Evolutionary conservation across 2,329 filamentous ascomycete species (phyloP).

Genomic region (Chrysosporium queenslandicum): DNA sequence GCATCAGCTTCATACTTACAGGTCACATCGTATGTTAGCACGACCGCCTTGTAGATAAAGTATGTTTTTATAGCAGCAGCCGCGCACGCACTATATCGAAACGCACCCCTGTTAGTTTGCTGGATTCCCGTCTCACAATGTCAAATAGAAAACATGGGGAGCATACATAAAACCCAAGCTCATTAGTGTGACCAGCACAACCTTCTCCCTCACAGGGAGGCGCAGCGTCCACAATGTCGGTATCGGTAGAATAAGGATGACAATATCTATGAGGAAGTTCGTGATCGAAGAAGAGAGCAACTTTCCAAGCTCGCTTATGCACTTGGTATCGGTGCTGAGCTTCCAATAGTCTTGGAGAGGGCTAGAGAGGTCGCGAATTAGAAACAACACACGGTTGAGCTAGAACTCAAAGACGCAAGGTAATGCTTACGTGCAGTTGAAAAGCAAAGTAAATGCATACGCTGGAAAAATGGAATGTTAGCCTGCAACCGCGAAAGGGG

Average conservation of each 20-base stretch:
- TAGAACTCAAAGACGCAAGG: neutral
- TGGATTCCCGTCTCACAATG: no score
- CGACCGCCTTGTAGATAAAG: slow-evolving; percentile 13
- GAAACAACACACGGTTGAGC: neutral
- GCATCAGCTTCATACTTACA: slow-evolving; percentile 14
- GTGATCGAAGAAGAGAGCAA: slow-evolving; percentile 14
- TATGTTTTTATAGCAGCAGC: slow-evolving; percentile 16
- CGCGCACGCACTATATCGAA: slow-evolving; percentile 13
- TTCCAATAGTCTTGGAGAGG: slow-evolving; percentile 16
- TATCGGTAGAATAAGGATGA: slow-evolving; percentile 16
- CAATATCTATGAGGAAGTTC: slow-evolving; percentile 17
- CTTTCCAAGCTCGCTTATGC: slow-evolving; percentile 13
- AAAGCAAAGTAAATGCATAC: slow-evolving; percentile 14
- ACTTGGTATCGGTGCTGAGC: slow-evolving; percentile 4
- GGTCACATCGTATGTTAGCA: slow-evolving; percentile 18
- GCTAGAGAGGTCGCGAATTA: slow-evolving; percentile 1
- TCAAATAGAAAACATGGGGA: neutral
- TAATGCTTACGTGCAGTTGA: slow-evolving; percentile 16
- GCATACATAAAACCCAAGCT: slow-evolving; percentile 18
- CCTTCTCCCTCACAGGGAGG: slow-evolving; percentile 15
- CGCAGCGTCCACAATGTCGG: slow-evolving; percentile 17
- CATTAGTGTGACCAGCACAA: slow-evolving; percentile 16
- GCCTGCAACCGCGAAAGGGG: neutral
- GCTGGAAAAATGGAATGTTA: slow-evolving; percentile 10
- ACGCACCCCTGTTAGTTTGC: no score